phyloP scores from a whole-genome alignment of 495 filamentous ascomycete genomes.

The Astrothelium subdiscretum region DNA sequence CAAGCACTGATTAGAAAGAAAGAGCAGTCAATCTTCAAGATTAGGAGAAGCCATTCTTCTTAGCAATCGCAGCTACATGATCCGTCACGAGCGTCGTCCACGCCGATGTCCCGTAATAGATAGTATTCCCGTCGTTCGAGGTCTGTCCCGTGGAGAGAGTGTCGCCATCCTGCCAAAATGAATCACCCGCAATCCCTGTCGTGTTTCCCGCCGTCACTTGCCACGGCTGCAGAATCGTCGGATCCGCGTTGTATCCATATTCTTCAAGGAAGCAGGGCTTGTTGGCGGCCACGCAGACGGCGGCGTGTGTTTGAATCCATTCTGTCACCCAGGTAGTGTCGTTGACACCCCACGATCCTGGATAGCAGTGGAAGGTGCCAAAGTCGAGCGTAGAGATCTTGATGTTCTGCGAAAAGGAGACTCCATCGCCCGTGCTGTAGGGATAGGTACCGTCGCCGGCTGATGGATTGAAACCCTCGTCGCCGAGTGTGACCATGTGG shows the following conservation, averaged over 20 bases:
- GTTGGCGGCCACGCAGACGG: background rate
- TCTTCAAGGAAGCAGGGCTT: slow-evolving; percentile 16
- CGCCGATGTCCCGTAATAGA: slow-evolving; percentile 39
- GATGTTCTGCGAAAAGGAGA: slow-evolving; percentile 4
- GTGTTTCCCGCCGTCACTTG: slow-evolving; percentile 9
- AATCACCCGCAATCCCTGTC: slow-evolving; percentile 18
- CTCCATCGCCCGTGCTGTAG: slow-evolving; percentile 3
- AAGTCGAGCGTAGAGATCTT: slow-evolving; percentile 11
- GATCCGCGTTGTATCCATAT: slow-evolving; percentile 7
- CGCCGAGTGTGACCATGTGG: slow-evolving; percentile 60
- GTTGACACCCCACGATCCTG: slow-evolving; percentile 11
- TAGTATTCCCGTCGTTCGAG: slow-evolving; percentile 18
- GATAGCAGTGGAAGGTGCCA: slow-evolving; percentile 20
- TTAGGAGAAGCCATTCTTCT: too few species aligned
- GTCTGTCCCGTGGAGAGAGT: slow-evolving; percentile 16
- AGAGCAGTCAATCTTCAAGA: too few species aligned
- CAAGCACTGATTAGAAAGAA: too few species aligned
- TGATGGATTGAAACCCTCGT: slow-evolving; percentile 29
- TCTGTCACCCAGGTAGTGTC: slow-evolving; percentile 5
- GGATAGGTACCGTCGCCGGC: slow-evolving; percentile 8
- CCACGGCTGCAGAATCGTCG: slow-evolving; percentile 15
- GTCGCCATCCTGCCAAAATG: slow-evolving; percentile 27
- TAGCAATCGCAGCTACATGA: slow-evolving; percentile 45
- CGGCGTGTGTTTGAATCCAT: slow-evolving; percentile 17
- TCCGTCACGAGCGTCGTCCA: slow-evolving; percentile 46